Percentiles rank a stretch among this genome's conserved stretches.
Conservation (phyloP, 495 filamentous ascomycete species). For the Lasiosphaeria ovina region DNA sequence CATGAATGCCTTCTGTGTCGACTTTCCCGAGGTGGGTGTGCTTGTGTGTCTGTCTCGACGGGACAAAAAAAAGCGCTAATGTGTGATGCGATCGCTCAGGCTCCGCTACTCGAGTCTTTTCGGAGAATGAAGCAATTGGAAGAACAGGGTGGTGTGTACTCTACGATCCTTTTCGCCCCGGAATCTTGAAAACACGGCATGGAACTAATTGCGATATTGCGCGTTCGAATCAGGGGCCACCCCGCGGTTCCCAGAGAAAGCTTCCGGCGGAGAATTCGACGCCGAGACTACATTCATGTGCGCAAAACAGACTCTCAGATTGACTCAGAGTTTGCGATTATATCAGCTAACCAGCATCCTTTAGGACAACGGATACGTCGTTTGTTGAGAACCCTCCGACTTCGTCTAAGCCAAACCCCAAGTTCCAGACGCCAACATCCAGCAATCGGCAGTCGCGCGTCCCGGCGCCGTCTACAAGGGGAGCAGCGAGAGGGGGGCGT, state of each 20-base stretch:
- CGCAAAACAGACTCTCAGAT: constrained; percentile 23
- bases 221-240: not conserved
- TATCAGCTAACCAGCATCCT: constrained; percentile 20
- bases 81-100: constrained; percentile 26
- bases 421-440: constrained; percentile 59
- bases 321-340: not conserved
- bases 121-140: constrained; percentile 57
- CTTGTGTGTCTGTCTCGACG: not conserved
- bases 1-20: constrained; percentile 98
- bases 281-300: constrained; percentile 88
- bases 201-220: no score
- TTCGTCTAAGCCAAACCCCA: constrained; percentile 65
- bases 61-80: not conserved
- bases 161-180: not conserved
- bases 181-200: no score
- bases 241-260: constrained; percentile 20
- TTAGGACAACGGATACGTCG: constrained; percentile 88
- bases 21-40: constrained; percentile 79
- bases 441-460: constrained; percentile 42
- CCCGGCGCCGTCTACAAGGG: constrained; percentile 39
- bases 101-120: constrained; percentile 64
- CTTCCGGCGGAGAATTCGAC: constrained; percentile 29
- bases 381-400: constrained; percentile 86
- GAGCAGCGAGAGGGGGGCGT: constrained; percentile 40
- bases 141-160: constrained; percentile 31